These are phyloP conservation scores for Solanum rostratum DNA, from an alignment of 257 asterid genomes.

Conservation along the genomic window DNA sequence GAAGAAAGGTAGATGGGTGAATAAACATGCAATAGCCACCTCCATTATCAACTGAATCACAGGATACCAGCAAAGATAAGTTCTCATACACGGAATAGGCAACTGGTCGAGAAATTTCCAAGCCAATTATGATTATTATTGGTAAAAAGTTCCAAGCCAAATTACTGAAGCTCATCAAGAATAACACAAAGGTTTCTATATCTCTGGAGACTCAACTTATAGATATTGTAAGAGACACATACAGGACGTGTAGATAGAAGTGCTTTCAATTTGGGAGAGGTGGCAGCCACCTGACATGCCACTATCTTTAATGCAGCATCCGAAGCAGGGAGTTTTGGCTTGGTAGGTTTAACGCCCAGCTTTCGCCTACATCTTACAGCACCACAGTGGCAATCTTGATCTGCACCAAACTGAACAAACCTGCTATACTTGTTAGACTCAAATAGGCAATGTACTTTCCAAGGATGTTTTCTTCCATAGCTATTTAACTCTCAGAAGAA, in stretches of 20 bases:
- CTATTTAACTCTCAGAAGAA: background rate
- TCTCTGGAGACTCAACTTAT: background rate
- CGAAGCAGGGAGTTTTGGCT: conserved; percentile 50
- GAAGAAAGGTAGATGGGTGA: background rate
- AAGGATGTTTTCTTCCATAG: background rate
- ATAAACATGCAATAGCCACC: background rate
- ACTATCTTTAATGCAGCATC: conserved; percentile 64
- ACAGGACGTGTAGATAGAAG: conserved; percentile 34
- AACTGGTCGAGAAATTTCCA: background rate
- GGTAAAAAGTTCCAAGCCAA: background rate
- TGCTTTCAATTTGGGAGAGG: conserved; percentile 43
- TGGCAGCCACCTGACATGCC: conserved; percentile 57
- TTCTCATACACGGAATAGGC: background rate
- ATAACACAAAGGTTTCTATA: background rate
- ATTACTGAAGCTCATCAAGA: background rate
- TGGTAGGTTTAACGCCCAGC: conserved; percentile 80
- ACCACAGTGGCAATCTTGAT: conserved; percentile 96
- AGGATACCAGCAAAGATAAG: background rate
- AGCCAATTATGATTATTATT: background rate
- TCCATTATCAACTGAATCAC: background rate
- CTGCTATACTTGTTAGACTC: conserved; percentile 62
- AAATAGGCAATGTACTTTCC: background rate
- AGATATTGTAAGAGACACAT: background rate
- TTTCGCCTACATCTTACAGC: conserved; percentile 74
- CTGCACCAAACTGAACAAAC: conserved; percentile 99